Evolutionary conservation across 176 grass and related monocot genomes (phyloP).

Genomic region (Pontederia paniculata): DNA sequence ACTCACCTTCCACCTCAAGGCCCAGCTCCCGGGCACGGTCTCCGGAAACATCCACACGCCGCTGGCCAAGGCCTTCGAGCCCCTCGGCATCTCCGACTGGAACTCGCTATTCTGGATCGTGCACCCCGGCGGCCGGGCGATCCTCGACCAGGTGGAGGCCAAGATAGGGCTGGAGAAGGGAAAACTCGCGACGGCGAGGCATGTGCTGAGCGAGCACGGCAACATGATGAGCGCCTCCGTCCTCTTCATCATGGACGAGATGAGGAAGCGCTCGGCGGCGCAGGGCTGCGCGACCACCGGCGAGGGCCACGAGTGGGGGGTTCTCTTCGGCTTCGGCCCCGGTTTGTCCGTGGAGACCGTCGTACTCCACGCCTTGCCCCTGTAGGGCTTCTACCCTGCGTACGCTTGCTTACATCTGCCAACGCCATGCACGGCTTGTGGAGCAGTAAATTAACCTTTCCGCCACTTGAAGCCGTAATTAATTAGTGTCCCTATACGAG

Average conservation of each 20-base stretch:
- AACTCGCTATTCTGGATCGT: background rate
- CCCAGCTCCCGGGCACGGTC: background rate
- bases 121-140: constrained; percentile 19
- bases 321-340: constrained; percentile 24
- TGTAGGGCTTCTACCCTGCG: no score
- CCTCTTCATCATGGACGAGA: constrained; percentile 36
- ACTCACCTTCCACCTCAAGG: constrained; percentile 1
- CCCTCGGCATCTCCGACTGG: background rate
- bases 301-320: background rate
- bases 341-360: background rate
- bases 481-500: no score
- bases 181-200: constrained; percentile 21
- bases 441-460: no score
- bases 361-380: constrained; percentile 17
- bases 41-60: background rate
- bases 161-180: constrained; percentile 30
- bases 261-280: constrained; percentile 36
- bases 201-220: constrained; percentile 27
- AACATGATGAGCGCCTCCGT: constrained; percentile 34
- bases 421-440: no score
- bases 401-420: no score
- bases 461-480: no score
- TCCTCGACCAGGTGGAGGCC: constrained; percentile 55
- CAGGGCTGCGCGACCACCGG: constrained; percentile 3
- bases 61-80: background rate